phyloP scores from a whole-genome alignment of 805 yeast genomes.

The Monosporozyma siamensis region DNA sequence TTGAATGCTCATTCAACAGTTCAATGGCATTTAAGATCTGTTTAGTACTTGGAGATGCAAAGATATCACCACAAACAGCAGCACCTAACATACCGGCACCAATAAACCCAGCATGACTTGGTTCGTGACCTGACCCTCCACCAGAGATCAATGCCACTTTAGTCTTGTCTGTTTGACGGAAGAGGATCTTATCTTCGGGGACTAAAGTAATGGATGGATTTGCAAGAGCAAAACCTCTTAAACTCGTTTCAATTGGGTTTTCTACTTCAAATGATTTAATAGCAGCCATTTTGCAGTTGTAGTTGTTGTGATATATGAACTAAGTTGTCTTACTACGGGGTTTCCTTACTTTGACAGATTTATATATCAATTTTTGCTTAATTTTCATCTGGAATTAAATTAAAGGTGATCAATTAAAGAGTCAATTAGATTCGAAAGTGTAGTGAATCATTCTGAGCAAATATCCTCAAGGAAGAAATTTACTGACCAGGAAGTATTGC shows the following conservation, averaged over 20 bases:
- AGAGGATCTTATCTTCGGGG: conserved; percentile 32
- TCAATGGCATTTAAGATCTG: conserved; percentile 65
- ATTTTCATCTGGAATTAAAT: too few species aligned
- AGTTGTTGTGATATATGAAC: neutral
- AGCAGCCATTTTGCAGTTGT: conserved; percentile 5
- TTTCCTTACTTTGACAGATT: too few species aligned
- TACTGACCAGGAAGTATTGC: too few species aligned
- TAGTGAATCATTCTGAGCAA: too few species aligned
- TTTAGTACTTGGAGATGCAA: conserved; percentile 91
- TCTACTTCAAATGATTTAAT: conserved; percentile 33
- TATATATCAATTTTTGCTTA: too few species aligned
- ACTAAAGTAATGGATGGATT: conserved; percentile 32
- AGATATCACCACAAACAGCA: conserved; percentile 85
- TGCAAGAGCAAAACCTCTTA: conserved; percentile 33
- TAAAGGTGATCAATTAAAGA: too few species aligned
- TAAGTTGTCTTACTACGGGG: too few species aligned
- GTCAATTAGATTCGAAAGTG: too few species aligned
- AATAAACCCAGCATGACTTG: conserved; percentile 84
- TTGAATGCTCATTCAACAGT: conserved; percentile 26
- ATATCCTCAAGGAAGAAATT: too few species aligned
- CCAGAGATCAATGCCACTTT: conserved; percentile 76
- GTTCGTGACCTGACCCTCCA: conserved; percentile 96
- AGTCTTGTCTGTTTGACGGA: conserved; percentile 29
- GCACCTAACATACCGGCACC: conserved; percentile 76
- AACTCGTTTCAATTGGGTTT: conserved; percentile 31